Conservation (phyloP, 306 rosid genomes). For the Trifolium repens region DNA sequence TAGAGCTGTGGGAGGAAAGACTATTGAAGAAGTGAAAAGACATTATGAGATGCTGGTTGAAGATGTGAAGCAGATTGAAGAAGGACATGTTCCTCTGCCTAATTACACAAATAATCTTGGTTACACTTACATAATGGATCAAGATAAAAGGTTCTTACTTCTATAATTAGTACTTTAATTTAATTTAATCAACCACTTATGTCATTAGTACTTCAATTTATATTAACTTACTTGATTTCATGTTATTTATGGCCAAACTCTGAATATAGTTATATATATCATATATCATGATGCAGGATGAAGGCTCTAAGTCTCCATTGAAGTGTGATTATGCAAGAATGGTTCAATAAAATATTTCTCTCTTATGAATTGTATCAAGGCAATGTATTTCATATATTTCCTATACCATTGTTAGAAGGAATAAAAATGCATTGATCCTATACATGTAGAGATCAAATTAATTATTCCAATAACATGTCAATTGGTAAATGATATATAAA, state of each 20-base stretch:
- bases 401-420: not conserved
- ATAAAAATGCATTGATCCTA: not conserved
- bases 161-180: too few relatives aligned
- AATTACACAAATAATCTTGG: constrained; percentile 49
- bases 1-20: constrained; percentile 74
- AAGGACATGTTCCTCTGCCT: constrained; percentile 73
- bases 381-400: constrained; percentile 12
- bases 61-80: constrained; percentile 66
- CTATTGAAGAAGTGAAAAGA: constrained; percentile 71
- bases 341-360: constrained; percentile 9
- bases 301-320: constrained; percentile 43
- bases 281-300: constrained; percentile 42
- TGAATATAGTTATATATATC: not conserved
- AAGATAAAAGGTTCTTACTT: constrained; percentile 57
- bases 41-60: constrained; percentile 75
- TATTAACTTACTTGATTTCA: not conserved
- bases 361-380: not conserved
- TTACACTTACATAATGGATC: constrained; percentile 46
- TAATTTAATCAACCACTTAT: not conserved
- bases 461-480: not conserved
- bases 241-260: not conserved
- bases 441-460: constrained; percentile 21
- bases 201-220: not conserved
- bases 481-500: not conserved
- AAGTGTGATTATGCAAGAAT: constrained; percentile 29